Evolutionary conservation across 2,329 filamentous ascomycete species (phyloP).

Genomic region (Hysterium pulicare): DNA sequence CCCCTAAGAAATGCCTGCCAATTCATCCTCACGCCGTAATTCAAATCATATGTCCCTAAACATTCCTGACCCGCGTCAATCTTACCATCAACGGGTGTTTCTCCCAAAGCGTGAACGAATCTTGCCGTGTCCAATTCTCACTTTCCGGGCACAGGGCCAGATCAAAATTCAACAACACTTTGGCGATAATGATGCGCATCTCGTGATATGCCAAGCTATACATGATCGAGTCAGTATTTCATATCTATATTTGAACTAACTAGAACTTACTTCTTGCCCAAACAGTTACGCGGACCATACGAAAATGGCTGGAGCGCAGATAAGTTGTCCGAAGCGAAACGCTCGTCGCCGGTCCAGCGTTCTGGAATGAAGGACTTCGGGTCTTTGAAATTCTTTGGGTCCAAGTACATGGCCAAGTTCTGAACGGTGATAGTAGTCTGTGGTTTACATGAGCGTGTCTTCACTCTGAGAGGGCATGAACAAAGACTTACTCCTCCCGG

Average conservation of each 20-base stretch:
- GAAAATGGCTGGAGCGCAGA: constrained; percentile 44
- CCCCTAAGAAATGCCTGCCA: too few relatives aligned
- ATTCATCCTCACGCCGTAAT: too few relatives aligned
- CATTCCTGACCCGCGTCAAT: constrained; percentile 9
- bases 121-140: constrained; percentile 29
- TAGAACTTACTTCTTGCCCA: constrained; percentile 35
- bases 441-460: too few relatives aligned
- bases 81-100: constrained; percentile 34
- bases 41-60: too few relatives aligned
- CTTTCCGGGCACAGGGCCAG: constrained; percentile 33
- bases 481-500: constrained; percentile 1
- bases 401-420: constrained; percentile 9
- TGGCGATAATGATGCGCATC: constrained; percentile 41
- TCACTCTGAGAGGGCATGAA: too few relatives aligned
- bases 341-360: constrained; percentile 34
- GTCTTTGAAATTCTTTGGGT: constrained; percentile 30
- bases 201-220: constrained; percentile 37
- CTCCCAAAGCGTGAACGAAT: constrained; percentile 37
- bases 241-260: constrained; percentile 2
- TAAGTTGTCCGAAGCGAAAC: constrained; percentile 26
- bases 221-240: constrained; percentile 3
- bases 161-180: constrained; percentile 38
- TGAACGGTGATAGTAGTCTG: constrained; percentile 7
- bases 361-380: constrained; percentile 39
- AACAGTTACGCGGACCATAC: constrained; percentile 39